Evolutionary conservation across 1,139 yeast species (phyloP).

Genomic region (Pichiaceae sp.): DNA sequence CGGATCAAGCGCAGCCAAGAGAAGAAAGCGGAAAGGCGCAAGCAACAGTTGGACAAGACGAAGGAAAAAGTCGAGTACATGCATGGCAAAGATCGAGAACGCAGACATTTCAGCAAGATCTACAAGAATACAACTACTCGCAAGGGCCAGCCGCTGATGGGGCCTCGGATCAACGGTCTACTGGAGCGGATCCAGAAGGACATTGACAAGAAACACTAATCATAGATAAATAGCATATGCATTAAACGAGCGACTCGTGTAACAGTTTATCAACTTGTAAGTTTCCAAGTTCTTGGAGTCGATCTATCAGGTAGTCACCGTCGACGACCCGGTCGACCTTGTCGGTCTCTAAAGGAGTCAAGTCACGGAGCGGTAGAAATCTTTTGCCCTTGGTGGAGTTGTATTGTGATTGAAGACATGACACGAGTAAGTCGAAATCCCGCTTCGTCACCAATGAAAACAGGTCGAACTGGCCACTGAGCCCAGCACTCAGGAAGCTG

Average conservation of each 20-base stretch:
- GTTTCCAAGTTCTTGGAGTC: neutral
- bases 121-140: slow-evolving; percentile 50
- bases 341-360: slow-evolving; percentile 1
- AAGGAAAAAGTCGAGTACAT: slow-evolving; percentile 16
- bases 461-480: slow-evolving; percentile 41
- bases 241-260: slow-evolving; percentile 1
- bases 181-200: slow-evolving; percentile 68
- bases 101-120: slow-evolving; percentile 29
- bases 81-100: slow-evolving; percentile 13
- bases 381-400: neutral
- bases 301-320: neutral
- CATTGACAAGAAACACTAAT: slow-evolving; percentile 3
- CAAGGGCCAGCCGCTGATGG: slow-evolving; percentile 86
- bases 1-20: slow-evolving; percentile 23
- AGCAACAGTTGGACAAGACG: slow-evolving; percentile 22
- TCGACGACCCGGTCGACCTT: neutral
- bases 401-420: slow-evolving; percentile 2
- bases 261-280: slow-evolving; percentile 3
- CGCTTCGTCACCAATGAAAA: slow-evolving; percentile 24
- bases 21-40: slow-evolving; percentile 18
- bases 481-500: slow-evolving; percentile 31
- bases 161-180: slow-evolving; percentile 72
- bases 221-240: neutral
- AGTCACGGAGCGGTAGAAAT: neutral
- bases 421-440: slow-evolving; percentile 5